These are phyloP conservation scores for Linaria vulgaris DNA, from an alignment of 257 asterid genomes.

Conservation along the genomic window DNA sequence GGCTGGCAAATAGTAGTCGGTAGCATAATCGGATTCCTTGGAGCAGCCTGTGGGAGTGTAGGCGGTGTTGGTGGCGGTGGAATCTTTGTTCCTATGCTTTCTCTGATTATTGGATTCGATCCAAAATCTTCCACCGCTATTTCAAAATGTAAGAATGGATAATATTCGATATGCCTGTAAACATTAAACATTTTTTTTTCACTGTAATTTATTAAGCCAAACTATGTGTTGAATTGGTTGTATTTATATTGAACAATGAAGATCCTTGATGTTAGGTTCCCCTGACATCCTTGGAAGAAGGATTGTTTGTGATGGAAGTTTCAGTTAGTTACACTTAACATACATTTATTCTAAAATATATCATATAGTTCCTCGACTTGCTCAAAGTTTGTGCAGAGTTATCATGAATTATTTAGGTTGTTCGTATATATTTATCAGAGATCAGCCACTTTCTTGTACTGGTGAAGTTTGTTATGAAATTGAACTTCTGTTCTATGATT, in stretches of 20 bases:
- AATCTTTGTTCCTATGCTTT: slow-evolving; percentile 92
- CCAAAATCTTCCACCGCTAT: slow-evolving; percentile 92
- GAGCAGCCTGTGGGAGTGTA: slow-evolving; percentile 96
- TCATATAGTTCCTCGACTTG: neutral
- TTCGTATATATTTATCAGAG: neutral
- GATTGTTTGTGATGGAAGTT: neutral
- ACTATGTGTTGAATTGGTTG: slow-evolving; percentile 1
- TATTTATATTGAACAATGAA: neutral
- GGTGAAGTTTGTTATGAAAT: too few species aligned
- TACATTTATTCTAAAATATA: neutral
- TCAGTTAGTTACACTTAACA: neutral
- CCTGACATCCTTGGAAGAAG: slow-evolving; percentile 6
- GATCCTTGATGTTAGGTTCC: neutral
- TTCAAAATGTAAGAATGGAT: slow-evolving; percentile 70
- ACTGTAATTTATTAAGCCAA: too few species aligned
- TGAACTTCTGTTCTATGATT: too few species aligned
- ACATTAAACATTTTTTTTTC: neutral
- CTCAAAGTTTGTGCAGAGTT: neutral
- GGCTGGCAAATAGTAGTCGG: slow-evolving; percentile 72
- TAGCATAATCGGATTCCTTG: slow-evolving; percentile 80
- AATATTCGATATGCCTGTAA: neutral
- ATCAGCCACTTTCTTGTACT: neutral
- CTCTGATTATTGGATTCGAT: slow-evolving; percentile 80
- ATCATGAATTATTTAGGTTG: neutral
- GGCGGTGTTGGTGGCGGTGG: slow-evolving; percentile 99